Percentiles rank a stretch among this genome's conserved stretches.
phyloP scores from a whole-genome alignment of 345 rosid species.

The Diplotaxis tenuifolia region DNA sequence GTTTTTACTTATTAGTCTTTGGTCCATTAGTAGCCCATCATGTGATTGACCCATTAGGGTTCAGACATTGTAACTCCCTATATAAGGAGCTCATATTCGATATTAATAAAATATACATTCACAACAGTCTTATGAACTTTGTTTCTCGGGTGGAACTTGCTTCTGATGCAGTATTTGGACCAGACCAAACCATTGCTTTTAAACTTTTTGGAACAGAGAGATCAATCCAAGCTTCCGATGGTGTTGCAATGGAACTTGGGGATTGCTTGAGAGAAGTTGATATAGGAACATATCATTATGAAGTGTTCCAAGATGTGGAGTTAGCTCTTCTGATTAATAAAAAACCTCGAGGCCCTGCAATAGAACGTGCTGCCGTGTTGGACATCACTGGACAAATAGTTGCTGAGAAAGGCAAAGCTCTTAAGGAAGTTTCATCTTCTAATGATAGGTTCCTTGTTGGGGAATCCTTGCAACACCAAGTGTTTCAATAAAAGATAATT shows the following conservation, averaged over 20 bases:
- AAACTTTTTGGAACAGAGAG: no score
- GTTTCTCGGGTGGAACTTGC: conserved; percentile 60
- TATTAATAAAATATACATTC: no score
- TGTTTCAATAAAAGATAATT: no score
- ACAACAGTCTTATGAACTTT: conserved; percentile 6
- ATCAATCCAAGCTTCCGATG: conserved; percentile 85
- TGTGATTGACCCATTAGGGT: no score
- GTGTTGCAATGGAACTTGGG: conserved; percentile 69
- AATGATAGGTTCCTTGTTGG: conserved; percentile 89
- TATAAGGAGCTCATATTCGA: no score
- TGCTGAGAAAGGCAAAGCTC: conserved; percentile 95
- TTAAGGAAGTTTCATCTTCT: conserved; percentile 78
- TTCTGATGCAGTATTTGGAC: conserved; percentile 88
- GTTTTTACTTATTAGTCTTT: no score
- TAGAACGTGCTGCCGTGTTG: conserved; percentile 86
- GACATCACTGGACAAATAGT: conserved; percentile 86
- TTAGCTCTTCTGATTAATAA: conserved; percentile 90
- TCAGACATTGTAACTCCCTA: no score
- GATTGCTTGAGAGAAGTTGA: conserved; percentile 87
- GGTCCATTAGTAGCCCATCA: no score
- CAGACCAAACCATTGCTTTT: conserved; percentile 80
- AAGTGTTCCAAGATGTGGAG: no score
- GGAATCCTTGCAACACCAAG: no score
- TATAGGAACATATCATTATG: conserved; percentile 73
- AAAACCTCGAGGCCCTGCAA: conserved; percentile 97